phyloP scores from a whole-genome alignment of 208 protist genomes.

The Trypanosoma theileri region DNA sequence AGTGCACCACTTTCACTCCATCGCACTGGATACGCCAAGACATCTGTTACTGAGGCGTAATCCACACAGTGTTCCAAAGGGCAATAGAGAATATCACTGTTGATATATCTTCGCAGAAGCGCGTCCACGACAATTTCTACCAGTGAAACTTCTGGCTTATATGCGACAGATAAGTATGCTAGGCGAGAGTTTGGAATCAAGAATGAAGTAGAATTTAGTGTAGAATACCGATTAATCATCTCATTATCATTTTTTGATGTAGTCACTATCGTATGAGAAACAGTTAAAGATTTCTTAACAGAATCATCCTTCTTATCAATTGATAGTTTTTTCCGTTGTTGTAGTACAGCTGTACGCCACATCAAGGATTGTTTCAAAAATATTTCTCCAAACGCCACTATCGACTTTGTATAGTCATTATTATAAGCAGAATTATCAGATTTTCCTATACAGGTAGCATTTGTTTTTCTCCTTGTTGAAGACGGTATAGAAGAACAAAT shows the following conservation, averaged over 20 bases:
- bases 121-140: constrained; percentile 16
- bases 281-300: not conserved
- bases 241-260: not conserved
- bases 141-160: constrained; percentile 18
- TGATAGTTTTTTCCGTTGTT: constrained; percentile 10
- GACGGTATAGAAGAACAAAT: not conserved
- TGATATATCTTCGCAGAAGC: not conserved
- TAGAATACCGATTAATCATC: constrained; percentile 11
- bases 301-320: not conserved
- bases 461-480: not conserved
- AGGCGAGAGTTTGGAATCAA: constrained; percentile 18
- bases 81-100: constrained; percentile 41
- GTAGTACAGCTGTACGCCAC: constrained; percentile 20
- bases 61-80: constrained; percentile 59
- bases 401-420: not conserved
- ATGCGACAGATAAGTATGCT: constrained; percentile 28
- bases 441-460: not conserved
- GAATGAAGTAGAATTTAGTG: constrained; percentile 11
- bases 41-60: constrained; percentile 47
- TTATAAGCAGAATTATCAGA: not conserved
- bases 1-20: not conserved
- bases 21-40: constrained; percentile 36
- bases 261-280: not conserved
- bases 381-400: constrained; percentile 22
- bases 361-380: constrained; percentile 11